Conservation (phyloP, 179 eudicot species). For the Patellifolia procumbens region DNA sequence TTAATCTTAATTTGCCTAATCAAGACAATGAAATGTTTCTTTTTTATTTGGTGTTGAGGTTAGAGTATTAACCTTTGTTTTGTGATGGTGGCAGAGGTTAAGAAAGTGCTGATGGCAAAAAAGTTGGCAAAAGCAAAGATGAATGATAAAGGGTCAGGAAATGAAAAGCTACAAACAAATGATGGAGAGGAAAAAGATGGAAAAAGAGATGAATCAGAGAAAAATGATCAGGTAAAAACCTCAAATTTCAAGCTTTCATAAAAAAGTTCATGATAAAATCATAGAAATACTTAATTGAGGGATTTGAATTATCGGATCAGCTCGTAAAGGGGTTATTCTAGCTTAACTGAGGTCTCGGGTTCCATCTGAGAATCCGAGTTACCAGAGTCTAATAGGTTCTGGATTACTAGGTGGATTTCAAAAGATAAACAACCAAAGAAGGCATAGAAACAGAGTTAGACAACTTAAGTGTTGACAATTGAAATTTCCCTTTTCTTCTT, state of each 20-base stretch:
- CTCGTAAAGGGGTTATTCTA: too few species aligned
- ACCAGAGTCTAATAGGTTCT: too few species aligned
- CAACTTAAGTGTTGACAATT: neutral
- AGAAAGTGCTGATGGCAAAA: conserved; percentile 79
- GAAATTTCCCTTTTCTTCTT: too few species aligned
- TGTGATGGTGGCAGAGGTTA: conserved; percentile 59
- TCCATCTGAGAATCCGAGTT: too few species aligned
- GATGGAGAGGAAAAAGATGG: conserved; percentile 26
- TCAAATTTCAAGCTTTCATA: neutral
- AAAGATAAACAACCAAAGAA: neutral
- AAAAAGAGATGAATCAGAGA: conserved; percentile 30
- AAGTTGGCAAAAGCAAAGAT: conserved; percentile 66
- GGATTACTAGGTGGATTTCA: too few species aligned
- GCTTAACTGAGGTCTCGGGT: too few species aligned
- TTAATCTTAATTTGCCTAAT: neutral
- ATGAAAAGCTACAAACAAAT: conserved; percentile 24
- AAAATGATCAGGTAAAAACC: conserved; percentile 43
- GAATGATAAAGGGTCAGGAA: conserved; percentile 27
- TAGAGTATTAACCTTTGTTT: neutral
- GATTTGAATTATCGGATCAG: neutral
- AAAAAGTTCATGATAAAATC: neutral
- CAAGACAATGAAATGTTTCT: too few species aligned
- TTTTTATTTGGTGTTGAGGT: neutral
- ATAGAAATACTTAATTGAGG: neutral
- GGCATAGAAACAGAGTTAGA: neutral